phyloP scores from a whole-genome alignment of 352 stramenopile genomes.

The Globisporangium nagaii region DNA sequence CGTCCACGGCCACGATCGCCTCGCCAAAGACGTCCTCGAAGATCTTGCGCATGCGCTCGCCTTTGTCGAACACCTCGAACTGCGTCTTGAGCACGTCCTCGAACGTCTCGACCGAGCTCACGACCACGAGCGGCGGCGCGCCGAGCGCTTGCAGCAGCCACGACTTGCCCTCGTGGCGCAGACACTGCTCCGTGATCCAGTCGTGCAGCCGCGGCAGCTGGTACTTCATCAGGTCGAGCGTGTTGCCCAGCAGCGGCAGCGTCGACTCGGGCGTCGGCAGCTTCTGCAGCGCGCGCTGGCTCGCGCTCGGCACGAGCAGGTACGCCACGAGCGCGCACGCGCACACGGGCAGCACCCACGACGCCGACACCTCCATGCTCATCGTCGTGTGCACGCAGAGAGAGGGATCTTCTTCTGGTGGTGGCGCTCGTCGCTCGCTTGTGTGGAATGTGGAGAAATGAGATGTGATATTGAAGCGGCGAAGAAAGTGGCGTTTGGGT shows the following conservation, averaged over 20 bases:
- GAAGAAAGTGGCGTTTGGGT: not conserved
- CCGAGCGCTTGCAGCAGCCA: slow-evolving; percentile 19
- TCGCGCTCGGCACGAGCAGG: not conserved
- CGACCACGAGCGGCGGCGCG: slow-evolving; percentile 13
- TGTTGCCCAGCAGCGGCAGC: slow-evolving; percentile 18
- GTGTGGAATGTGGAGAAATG: not conserved
- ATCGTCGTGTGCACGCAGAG: too few relatives aligned
- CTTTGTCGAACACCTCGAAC: slow-evolving; percentile 30
- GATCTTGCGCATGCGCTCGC: slow-evolving; percentile 15
- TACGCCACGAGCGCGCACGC: not conserved
- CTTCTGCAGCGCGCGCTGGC: slow-evolving; percentile 2
- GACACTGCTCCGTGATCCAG: slow-evolving; percentile 12
- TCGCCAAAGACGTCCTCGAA: slow-evolving; percentile 17
- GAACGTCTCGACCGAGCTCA: slow-evolving; percentile 16
- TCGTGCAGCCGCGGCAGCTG: slow-evolving; percentile 5
- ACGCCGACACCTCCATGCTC: not conserved
- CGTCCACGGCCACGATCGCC: slow-evolving; percentile 21
- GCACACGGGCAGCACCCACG: not conserved
- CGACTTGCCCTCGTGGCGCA: not conserved
- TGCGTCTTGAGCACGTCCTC: slow-evolving; percentile 35
- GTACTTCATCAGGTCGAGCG: slow-evolving; percentile 10
- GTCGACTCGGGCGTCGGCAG: slow-evolving; percentile 10
- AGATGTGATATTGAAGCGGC: not conserved
- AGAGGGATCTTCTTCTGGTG: too few relatives aligned
- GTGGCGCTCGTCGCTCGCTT: not conserved